Conservation (phyloP, 108 stramenopile genomes). For the Poteriospumella lacustris region DNA sequence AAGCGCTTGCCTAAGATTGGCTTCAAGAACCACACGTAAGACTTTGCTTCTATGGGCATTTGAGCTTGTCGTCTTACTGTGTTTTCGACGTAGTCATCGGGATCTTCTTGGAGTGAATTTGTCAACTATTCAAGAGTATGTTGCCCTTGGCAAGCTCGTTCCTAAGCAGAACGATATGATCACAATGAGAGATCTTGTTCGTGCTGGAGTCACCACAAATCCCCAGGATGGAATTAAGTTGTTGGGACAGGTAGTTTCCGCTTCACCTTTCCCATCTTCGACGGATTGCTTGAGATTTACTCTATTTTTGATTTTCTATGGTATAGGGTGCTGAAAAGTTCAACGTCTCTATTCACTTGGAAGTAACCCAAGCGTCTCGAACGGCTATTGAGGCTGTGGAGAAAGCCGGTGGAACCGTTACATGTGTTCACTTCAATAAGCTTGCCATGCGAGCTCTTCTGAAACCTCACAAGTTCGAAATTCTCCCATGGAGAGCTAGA, state of each 20-base stretch:
- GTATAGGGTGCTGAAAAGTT: conserved; percentile 59
- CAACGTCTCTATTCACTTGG: conserved; percentile 65
- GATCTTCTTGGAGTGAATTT: neutral
- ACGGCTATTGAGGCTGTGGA: conserved; percentile 85
- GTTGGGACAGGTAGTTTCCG: conserved; percentile 28
- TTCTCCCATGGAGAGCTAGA: conserved; percentile 75
- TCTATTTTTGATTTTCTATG: no score
- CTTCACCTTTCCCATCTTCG: no score
- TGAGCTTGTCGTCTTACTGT: neutral
- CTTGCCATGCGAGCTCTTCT: conserved; percentile 78
- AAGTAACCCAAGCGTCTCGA: conserved; percentile 76
- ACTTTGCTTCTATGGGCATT: neutral
- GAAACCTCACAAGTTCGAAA: conserved; percentile 82
- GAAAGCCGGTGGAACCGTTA: conserved; percentile 82
- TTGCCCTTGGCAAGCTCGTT: conserved; percentile 83
- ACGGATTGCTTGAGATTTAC: no score
- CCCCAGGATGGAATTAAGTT: conserved; percentile 81
- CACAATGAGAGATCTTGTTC: conserved; percentile 82
- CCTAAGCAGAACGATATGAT: conserved; percentile 54
- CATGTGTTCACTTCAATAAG: conserved; percentile 86
- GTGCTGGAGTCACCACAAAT: conserved; percentile 69
- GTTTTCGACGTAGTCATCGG: neutral
- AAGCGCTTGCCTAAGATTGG: conserved; percentile 90
- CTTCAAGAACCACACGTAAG: conserved; percentile 76
- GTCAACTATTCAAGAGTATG: conserved; percentile 49